Conservation (phyloP, 2,329 filamentous ascomycete genomes). For the Hypoxylon sp. region DNA sequence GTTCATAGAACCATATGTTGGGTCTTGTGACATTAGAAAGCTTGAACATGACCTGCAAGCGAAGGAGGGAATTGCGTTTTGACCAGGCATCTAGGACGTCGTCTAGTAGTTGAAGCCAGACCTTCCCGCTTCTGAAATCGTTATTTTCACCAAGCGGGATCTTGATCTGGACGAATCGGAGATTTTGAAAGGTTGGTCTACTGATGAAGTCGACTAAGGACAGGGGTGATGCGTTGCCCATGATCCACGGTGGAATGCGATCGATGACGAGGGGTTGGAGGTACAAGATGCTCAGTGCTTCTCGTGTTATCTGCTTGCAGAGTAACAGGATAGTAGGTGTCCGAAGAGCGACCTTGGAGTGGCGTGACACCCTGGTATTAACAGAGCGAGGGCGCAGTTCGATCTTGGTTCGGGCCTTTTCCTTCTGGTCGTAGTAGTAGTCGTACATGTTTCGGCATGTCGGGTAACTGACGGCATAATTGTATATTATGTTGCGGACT, state of each 20-base stretch:
- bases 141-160: slow-evolving; percentile 50
- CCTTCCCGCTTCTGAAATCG: slow-evolving; percentile 45
- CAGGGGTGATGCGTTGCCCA: slow-evolving; percentile 47
- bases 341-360: slow-evolving; percentile 34
- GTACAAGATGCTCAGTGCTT: slow-evolving; percentile 51
- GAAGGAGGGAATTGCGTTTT: slow-evolving; percentile 47
- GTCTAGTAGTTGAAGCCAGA: slow-evolving; percentile 49
- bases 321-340: slow-evolving; percentile 55
- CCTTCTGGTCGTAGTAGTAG: slow-evolving; percentile 49
- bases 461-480: slow-evolving; percentile 49
- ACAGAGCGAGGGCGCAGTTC: slow-evolving; percentile 15
- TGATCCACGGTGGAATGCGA: slow-evolving; percentile 54
- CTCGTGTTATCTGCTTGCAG: slow-evolving; percentile 53
- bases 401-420: slow-evolving; percentile 32
- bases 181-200: slow-evolving; percentile 51
- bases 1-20: slow-evolving; percentile 44
- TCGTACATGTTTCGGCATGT: slow-evolving; percentile 50
- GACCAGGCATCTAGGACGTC: slow-evolving; percentile 49
- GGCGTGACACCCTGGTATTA: slow-evolving; percentile 19
- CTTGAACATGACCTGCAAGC: slow-evolving; percentile 52
- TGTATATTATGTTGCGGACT: slow-evolving; percentile 55
- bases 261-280: slow-evolving; percentile 52
- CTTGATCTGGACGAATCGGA: slow-evolving; percentile 52
- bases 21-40: slow-evolving; percentile 43
- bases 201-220: slow-evolving; percentile 50